Evolutionary conservation across 2,329 filamentous ascomycete genomes (phyloP).

Genomic region (Exophiala phaeomuriformis): DNA sequence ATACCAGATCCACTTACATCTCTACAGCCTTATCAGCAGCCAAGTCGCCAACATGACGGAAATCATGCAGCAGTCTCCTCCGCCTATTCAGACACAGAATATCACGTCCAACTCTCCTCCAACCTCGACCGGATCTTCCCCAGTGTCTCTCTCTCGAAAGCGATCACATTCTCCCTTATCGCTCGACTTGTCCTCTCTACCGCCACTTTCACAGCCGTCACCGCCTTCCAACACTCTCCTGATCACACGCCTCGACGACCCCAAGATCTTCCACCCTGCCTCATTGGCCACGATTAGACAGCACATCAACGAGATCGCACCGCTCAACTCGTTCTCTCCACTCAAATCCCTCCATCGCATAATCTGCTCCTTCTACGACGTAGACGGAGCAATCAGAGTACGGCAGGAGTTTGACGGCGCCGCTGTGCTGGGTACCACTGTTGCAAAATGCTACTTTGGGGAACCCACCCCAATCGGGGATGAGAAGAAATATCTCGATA

Average conservation of each 20-base stretch:
- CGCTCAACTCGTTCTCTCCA: constrained; percentile 46
- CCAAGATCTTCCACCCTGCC: constrained; percentile 41
- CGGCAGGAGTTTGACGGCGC: constrained; percentile 39
- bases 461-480: constrained; percentile 40
- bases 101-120: constrained; percentile 23
- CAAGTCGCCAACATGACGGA: constrained; percentile 10
- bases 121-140: constrained; percentile 28
- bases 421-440: constrained; percentile 32
- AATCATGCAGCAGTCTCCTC: constrained; percentile 4
- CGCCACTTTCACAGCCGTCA: constrained; percentile 39
- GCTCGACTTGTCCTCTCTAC: constrained; percentile 41
- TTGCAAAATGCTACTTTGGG: constrained; percentile 47
- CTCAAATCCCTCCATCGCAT: constrained; percentile 46
- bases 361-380: constrained; percentile 43
- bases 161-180: constrained; percentile 33
- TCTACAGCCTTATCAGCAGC: not conserved
- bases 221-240: constrained; percentile 46
- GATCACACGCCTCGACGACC: constrained; percentile 43
- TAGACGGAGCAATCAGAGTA: constrained; percentile 37
- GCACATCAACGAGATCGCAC: constrained; percentile 37
- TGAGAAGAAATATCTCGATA: constrained; percentile 44
- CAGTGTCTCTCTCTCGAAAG: constrained; percentile 26
- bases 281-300: constrained; percentile 39
- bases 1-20: not conserved
- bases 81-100: constrained; percentile 16